A percentile compares a stretch with the other conserved stretches of the same genome.
phyloP scores from a whole-genome alignment of 139 green algal genomes.

The Micromonas pusilla region DNA sequence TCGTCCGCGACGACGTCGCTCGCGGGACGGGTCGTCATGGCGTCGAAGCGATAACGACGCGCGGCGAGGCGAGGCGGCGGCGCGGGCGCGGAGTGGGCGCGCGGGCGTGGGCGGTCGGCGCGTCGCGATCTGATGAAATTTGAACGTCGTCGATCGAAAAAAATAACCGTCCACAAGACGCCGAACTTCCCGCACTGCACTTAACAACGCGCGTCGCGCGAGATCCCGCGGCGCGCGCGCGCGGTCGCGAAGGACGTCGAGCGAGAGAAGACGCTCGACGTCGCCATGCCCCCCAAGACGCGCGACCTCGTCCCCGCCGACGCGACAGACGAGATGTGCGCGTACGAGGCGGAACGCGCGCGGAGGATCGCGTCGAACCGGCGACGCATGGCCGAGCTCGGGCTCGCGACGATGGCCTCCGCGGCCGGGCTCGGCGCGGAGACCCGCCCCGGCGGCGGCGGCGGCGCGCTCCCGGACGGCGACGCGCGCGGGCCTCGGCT shows the following conservation, averaged over 20 bases:
- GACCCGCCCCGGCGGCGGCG: background rate
- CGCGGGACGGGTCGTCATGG: slow-evolving; percentile 74
- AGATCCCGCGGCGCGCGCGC: too few relatives aligned
- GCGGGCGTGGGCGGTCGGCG: too few relatives aligned
- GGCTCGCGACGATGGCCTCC: too few relatives aligned
- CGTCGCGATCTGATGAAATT: background rate
- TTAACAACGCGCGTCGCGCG: too few relatives aligned
- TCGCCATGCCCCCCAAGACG: too few relatives aligned
- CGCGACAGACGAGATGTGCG: background rate
- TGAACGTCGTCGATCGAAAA: background rate
- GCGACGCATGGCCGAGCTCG: background rate
- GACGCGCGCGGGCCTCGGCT: background rate
- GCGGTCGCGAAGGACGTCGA: too few relatives aligned
- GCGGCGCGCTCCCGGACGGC: background rate
- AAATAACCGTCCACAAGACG: too few relatives aligned
- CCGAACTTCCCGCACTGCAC: too few relatives aligned
- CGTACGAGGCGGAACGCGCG: slow-evolving; percentile 3
- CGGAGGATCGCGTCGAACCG: background rate
- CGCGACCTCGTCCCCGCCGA: too few relatives aligned
- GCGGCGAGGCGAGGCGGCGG: too few relatives aligned
- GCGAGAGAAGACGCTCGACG: too few relatives aligned
- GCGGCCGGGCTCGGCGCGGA: background rate
- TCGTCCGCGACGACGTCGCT: slow-evolving; percentile 89
- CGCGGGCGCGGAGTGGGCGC: too few relatives aligned
- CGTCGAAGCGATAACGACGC: slow-evolving; percentile 89